A percentile compares a stretch with the other conserved stretches of the same genome.
Conservation (phyloP, 768 basidiomycete genomes). For the Gelatoporia subvermispora region DNA sequence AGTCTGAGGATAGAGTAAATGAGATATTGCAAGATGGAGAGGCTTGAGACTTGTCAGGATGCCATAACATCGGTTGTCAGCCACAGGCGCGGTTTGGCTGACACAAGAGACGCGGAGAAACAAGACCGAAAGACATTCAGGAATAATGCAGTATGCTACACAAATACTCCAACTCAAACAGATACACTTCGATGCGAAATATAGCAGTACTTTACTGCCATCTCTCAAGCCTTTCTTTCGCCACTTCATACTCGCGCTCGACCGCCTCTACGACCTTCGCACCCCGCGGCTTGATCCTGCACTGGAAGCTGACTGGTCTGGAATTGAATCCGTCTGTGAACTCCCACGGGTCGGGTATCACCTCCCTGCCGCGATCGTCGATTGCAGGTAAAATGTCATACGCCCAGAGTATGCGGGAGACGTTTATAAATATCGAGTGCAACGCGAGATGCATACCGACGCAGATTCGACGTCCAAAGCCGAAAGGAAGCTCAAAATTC, state of each 20-base stretch:
- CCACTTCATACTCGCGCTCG: constrained; percentile 7
- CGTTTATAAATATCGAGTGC: constrained; percentile 17
- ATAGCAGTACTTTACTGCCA: too few species aligned
- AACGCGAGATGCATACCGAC: constrained; percentile 21
- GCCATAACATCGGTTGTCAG: too few species aligned
- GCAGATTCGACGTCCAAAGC: constrained; percentile 58
- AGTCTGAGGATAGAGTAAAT: too few species aligned
- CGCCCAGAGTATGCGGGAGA: constrained; percentile 16
- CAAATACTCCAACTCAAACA: too few species aligned
- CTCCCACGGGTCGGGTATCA: constrained; percentile 11
- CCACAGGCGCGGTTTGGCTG: too few species aligned
- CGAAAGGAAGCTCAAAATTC: constrained; percentile 48
- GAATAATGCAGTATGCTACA: too few species aligned
- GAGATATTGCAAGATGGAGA: too few species aligned
- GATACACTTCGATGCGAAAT: too few species aligned
- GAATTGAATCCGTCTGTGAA: constrained; percentile 16
- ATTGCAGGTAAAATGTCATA: constrained; percentile 17
- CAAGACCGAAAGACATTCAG: too few species aligned
- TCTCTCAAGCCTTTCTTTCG: constrained; percentile 5
- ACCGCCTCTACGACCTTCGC: neutral
- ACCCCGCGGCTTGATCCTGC: constrained; percentile 7
- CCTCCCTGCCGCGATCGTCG: constrained; percentile 18
- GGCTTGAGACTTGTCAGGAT: too few species aligned
- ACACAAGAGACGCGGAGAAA: too few species aligned
- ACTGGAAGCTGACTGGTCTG: constrained; percentile 11